Evolutionary conservation across 2,329 filamentous ascomycete species (phyloP), one percentile per base, ranked within the genome.

Genomic region (Colletotrichum spaethianum): DNA sequence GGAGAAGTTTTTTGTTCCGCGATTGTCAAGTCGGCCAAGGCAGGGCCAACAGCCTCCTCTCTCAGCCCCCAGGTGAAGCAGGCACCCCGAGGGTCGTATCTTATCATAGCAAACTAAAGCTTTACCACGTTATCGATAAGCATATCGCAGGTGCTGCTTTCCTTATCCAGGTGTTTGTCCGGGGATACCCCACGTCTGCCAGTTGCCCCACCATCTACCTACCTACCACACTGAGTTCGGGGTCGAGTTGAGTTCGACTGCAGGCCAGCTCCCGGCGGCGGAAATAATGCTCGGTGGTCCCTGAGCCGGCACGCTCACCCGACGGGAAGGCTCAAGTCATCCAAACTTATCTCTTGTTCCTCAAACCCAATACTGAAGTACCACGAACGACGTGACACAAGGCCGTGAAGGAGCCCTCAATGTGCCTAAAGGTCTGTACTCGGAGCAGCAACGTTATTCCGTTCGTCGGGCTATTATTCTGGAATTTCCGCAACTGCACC

Each of bases 321-420:
- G 67, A 23, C 63, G 56, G 48, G 55, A 62, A 57, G 56, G 59
- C 52, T 38, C 40, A 53, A 26, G 40, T 52, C 68, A 50, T 71
- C 68, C 64, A 68, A 68, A 63, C 50, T 36, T 18, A 4, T 48
- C 36, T 20, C 36, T 52, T n/a, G 36, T 44, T 36, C 33, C 28
- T 42, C 50, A 68, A 68, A 72, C 64, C 36, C 68, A 67, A 66
- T 66, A 50, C n/a, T 33, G 57, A 33, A 11, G 16, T 31, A 57
- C 46, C 55, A 26, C 56, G n/a, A 42, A 42, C 50, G 33, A 62
- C 31, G 26, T 18, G 26, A 53, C 12, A 33, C 40, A 42, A 46
- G n/a, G 44, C 48, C 28, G 38, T 18, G 26, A 33, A 70, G 33
- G 23, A 44, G 28, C 61, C 44, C 33, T 48, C 33, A 20, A 50